Conservation (phyloP, 2,329 filamentous ascomycete species). For the Microthyrium microscopicum region DNA sequence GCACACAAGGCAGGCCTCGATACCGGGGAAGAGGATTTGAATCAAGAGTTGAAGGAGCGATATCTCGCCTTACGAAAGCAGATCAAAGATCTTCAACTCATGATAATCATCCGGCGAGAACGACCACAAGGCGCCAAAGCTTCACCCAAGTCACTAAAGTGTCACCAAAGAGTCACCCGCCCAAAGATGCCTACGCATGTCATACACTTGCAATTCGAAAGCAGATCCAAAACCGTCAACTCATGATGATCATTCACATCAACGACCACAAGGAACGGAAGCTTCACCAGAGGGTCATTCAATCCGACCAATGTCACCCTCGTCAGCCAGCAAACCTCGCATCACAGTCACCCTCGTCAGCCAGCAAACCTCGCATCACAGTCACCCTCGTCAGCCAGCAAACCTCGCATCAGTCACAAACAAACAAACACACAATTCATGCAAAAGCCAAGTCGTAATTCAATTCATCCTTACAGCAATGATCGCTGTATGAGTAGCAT, state of each 20-base stretch:
- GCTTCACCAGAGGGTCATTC: not conserved
- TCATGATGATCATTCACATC: not conserved
- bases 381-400: not conserved
- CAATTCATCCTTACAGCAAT: not conserved
- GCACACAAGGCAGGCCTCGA: too few relatives aligned
- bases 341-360: not conserved
- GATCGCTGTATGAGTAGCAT: not conserved
- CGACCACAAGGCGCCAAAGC: too few relatives aligned
- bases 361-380: not conserved
- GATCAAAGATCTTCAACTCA: too few relatives aligned
- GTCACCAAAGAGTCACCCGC: not conserved
- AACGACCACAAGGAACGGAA: not conserved
- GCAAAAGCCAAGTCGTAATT: not conserved
- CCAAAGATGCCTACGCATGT: not conserved
- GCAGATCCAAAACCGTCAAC: not conserved
- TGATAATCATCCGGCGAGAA: too few relatives aligned
- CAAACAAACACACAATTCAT: not conserved
- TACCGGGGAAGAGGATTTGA: too few relatives aligned
- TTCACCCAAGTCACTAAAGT: not conserved
- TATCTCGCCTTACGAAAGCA: too few relatives aligned
- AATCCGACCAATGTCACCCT: not conserved
- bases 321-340: not conserved
- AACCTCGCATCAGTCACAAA: not conserved
- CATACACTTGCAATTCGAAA: not conserved
- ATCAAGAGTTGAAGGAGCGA: too few relatives aligned